Evolutionary conservation across 495 filamentous ascomycete genomes (phyloP), one percentile per base, ranked within the genome.

Genomic region (Lichenothelia convexa): DNA sequence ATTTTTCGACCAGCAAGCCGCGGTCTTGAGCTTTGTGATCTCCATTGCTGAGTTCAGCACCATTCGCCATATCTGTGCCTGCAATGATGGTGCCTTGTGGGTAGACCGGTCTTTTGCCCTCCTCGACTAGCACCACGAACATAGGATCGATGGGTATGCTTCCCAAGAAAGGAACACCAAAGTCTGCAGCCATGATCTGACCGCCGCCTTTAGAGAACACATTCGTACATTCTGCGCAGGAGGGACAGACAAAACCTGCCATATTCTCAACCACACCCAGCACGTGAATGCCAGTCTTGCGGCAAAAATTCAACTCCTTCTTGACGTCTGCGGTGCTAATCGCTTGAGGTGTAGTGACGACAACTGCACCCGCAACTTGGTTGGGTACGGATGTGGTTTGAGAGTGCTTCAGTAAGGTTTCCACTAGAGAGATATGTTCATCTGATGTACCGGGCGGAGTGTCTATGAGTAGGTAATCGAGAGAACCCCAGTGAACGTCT

Each of bases 201-300:
- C 91, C 89, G 5, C 89, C 89, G 13, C 89, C 91, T 35, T 73
- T 82, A 33, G 73, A 78, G 51, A 95, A 95, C 38, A 95, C 60
- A 60, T 95, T 81, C 30, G 81, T 92, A 55, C 84, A 82, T 56
- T 91, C 83, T 44, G 78, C 80, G 59, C 89, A 97, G 50, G 85
- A 82, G 22, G 87, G 87, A 57, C 89, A 97, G 37, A 93, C 78
- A 57, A 86, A 97, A 1, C 89, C 89, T 18, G 78, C 77, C 91
- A 97, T 95, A 56, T 97, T 97, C 62, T 97, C 89, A 24, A 97
- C 65, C 2, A 97, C 85, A 0, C 89, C 89, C 21, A 94, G 62
- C 15, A 92, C 71, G 9, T 69, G 60, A 27, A 97, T 73, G 15
- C 73, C 71, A 5, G 80, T 85, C 62, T 94, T 94, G 18, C 60